Base-by-base conservation (phyloP, 805 yeast species). In the Cyberlindnera americana region DNA sequence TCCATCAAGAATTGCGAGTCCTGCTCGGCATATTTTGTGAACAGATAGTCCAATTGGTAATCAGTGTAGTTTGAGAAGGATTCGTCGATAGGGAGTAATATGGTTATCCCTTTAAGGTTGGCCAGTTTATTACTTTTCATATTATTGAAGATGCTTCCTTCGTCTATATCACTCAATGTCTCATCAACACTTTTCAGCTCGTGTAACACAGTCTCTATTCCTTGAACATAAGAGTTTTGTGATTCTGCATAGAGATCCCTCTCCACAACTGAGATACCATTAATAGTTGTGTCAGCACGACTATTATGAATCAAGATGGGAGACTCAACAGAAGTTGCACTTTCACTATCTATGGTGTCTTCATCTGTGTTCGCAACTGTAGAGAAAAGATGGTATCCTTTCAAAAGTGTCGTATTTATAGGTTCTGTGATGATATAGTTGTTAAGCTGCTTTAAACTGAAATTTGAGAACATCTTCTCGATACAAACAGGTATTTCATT, bases 221-320 rank as follows among this genome's bases (percentile, higher is more conserved):
- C 88, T 43, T 83, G 87, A 11, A 87, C 75, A 21, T 73, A 75
- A 0, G 90, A 76, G 49, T 77, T 69, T 50, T 81, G 85, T 32
- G 77, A 74, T 37, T 70, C 69, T 2, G 93, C 87, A 37, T 58
- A 61, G 19, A 77, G 56, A 53, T 83, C 82, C 1, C 69, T 60
- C 18, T 78, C 83, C 1, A 81, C 69, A 4, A 83, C 75, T n/a
- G 65, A 60, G 0, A 75, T 60, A 5, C 59, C 56, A 40, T 72
- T 73, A 31, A 77, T 69, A 15, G 67, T 37, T 29, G 43, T 47
- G 47, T 48, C 16, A 33, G 36, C 13, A 3, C 19, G 5, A 12
- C 40, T 24, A 9, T 29, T 18, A 7, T 38, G 29, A 12, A 63
- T 39, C 14, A 65, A 28, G 1, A 67, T 47, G 1, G 75, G 76